Evolutionary conservation across 176 grass and related monocot species (phyloP), one percentile per base, ranked within the genome.

Genomic region (Triticum monococcum): DNA sequence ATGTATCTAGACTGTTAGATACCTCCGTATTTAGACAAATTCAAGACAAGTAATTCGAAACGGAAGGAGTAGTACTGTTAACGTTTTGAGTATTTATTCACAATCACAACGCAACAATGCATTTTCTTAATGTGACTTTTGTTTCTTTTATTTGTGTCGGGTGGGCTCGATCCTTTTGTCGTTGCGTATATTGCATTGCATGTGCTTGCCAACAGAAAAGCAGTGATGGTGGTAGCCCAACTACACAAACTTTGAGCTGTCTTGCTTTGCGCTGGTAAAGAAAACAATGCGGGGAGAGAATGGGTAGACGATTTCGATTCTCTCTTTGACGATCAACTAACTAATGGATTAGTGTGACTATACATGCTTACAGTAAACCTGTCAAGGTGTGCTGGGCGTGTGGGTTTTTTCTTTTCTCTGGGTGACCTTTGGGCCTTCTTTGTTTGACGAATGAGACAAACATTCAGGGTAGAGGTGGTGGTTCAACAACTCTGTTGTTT

Each of bases 201-300:
- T 69, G 78, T 81, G 83, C 61, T 28, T 17, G 11, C 71, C 48
- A 77, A 82, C 86, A 89, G 25, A 78, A 36, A 85, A 68, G 82
- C 24, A 77, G 11, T 13, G 35, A 35, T 69, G 31, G 28, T 41
- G 35, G 17, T 18, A 7, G 87, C 30, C 54, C 7, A 30, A 4
- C 87, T 72, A 40, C 81, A 54, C 7, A n/a, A 6, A 71, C 64
- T 78, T 62, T 62, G 26, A 28, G 16, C 76, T 63, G 74, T 57
- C 13, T 67, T 64, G 63, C 72, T 62, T 77, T 66, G 28, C 78
- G 12, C 18, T 60, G 79, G n/a, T n/a, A 46, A n/a, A 54, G 36
- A 46, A 79, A 69, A 60, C 31, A 32, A 37, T 66, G 61, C 38
- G 3, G 3, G 45, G 12, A 66, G 26, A 64, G 22, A 33, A 81